A percentile compares a stretch with the other conserved stretches of the same genome.
Evolutionary conservation across 768 basidiomycete genomes (phyloP).

Genomic region (Psilocybe azurescens): DNA sequence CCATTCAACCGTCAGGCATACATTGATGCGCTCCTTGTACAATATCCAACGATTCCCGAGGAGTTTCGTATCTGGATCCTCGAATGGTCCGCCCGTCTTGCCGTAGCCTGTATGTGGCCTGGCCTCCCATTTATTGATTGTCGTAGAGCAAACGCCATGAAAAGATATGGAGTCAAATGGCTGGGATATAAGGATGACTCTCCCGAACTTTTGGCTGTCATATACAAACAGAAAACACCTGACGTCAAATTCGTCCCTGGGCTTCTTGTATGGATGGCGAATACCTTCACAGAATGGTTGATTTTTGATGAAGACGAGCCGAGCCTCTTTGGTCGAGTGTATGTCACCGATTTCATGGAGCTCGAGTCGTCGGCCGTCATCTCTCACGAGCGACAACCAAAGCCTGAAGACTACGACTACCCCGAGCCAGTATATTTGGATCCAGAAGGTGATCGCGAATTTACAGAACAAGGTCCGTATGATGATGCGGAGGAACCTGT

Average conservation of each 20-base stretch:
- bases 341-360: not conserved
- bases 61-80: constrained; percentile 9
- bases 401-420: not conserved
- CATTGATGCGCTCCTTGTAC: not conserved
- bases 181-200: not conserved
- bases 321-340: not conserved
- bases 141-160: rapidly evolving
- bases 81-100: not conserved
- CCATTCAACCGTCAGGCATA: not conserved
- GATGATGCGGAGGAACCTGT: not conserved
- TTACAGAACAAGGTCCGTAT: not conserved
- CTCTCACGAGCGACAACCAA: not conserved
- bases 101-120: constrained; percentile 9
- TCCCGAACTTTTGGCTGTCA: not conserved
- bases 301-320: not conserved
- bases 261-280: not conserved
- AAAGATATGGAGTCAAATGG: not conserved
- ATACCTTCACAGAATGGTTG: not conserved
- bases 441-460: not conserved
- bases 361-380: not conserved
- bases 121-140: not conserved
- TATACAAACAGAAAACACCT: not conserved
- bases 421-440: not conserved
- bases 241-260: constrained; percentile 1
- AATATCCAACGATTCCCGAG: constrained; percentile 8